Base-by-base conservation (phyloP, 2,329 filamentous ascomycete genomes). In the Cordyceps tenuipes region DNA sequence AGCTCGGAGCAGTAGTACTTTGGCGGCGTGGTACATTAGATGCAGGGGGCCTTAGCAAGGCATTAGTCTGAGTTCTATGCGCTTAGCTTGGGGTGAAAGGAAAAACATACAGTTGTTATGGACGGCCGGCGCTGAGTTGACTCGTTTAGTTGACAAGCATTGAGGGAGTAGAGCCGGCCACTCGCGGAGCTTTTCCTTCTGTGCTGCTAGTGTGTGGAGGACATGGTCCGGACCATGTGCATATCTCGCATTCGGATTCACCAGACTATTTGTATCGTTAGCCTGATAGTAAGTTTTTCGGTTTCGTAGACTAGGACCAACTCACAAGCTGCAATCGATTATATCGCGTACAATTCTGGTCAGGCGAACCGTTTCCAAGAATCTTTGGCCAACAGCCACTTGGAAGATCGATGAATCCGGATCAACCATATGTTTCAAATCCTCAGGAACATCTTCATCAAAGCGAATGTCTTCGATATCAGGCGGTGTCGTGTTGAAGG, bases 1-100 rank as follows among this genome's bases (percentile, higher is more conserved):
- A 0, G 75, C 76, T 3, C 77, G 71, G 50, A 74, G 76, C 7
- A 76, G 68, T 0, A 79, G 69, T 1, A 73, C 73, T 51, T 77
- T 71, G 3, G 72, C 67, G 29, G 76, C 73, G 39, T 75, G 77
- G 55, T 72, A 78, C 0, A 74, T 69, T 0, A 79, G 66, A 56
- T 78, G 74, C 2, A 79, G 67, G 6, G 75, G 74, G 13, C 70
- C 71, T 65, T 55, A 12, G 64, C 8, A 19, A n/a, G 1, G 10
- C 6, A n/a, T 49, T 43, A 57, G 34, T 49, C 10, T 6, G n/a
- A 10, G 6, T 21, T 2, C 15, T 17, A 2, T 19, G 31, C 8
- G 46, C 7, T 64, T 57, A 34, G n/a, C n/a, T 47, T 29, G 13
- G 47, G 9, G 59, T 39, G 2, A 12, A 21, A 31, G 2, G 10